Conservation (phyloP, 2,329 filamentous ascomycete genomes). For the Cytospora leucostoma region DNA sequence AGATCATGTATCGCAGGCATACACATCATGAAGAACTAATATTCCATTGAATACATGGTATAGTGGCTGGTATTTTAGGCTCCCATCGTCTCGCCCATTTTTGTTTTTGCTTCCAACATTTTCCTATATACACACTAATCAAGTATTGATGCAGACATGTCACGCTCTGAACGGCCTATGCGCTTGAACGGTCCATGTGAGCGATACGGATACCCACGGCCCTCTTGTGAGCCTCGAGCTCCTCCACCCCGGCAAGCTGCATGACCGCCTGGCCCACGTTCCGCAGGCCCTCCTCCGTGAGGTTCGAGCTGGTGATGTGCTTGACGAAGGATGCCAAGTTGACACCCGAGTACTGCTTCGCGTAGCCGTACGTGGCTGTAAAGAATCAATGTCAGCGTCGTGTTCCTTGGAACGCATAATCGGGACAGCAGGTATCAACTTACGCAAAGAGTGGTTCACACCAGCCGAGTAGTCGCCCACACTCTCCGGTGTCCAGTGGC, state of each 20-base stretch:
- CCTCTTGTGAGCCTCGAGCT: conserved; percentile 88
- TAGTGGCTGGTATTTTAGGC: neutral
- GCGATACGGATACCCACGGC: conserved; percentile 82
- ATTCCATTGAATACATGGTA: neutral
- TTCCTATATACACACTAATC: neutral
- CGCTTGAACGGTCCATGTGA: conserved; percentile 41
- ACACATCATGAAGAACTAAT: neutral
- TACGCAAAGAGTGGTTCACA: conserved; percentile 96
- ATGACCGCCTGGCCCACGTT: conserved; percentile 91
- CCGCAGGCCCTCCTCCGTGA: conserved; percentile 80
- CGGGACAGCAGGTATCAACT: conserved; percentile 45
- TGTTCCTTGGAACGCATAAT: neutral
- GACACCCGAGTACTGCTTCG: conserved; percentile 97
- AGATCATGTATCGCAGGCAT: neutral
- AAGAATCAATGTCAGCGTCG: conserved; percentile 14
- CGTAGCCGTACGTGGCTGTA: conserved; percentile 92
- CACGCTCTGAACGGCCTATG: neutral
- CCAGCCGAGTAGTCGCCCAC: conserved; percentile 98
- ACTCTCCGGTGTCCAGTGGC: conserved; percentile 94
- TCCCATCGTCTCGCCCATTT: neutral
- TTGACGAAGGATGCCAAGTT: conserved; percentile 96
- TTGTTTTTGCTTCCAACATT: neutral
- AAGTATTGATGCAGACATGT: neutral
- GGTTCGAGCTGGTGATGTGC: conserved; percentile 92
- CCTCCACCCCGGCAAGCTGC: conserved; percentile 91